These are phyloP conservation scores for Nakazawaea wyomingensis DNA, from an alignment of 805 yeast species.

Conservation along the genomic window DNA sequence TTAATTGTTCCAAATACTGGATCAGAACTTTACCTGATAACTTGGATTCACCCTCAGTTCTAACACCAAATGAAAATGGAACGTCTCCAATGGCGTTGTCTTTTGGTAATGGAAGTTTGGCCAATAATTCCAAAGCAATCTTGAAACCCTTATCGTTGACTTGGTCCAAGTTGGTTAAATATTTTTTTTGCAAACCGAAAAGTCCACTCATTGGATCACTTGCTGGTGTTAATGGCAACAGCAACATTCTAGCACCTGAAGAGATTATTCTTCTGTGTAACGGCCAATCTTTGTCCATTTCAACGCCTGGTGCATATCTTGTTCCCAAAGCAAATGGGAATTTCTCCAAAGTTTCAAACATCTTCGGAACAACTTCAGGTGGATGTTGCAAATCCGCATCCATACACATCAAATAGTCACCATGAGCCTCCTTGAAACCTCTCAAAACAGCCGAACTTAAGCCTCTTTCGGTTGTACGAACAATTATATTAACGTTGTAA, in stretches of 20 bases:
- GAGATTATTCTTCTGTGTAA: conserved; percentile 44
- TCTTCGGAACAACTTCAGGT: conserved; percentile 44
- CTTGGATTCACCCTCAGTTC: conserved; percentile 50
- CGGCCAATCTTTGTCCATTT: conserved; percentile 51
- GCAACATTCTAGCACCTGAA: conserved; percentile 43
- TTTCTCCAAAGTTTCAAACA: conserved; percentile 33
- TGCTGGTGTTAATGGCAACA: conserved; percentile 45
- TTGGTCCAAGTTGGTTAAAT: conserved; percentile 32
- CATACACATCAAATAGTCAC: conserved; percentile 45
- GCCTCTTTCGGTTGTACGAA: conserved; percentile 46
- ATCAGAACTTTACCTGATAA: conserved; percentile 44
- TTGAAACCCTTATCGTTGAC: conserved; percentile 43
- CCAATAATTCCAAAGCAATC: conserved; percentile 43
- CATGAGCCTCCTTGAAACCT: conserved; percentile 42
- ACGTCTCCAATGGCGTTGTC: conserved; percentile 36
- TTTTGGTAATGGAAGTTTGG: conserved; percentile 39
- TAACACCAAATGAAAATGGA: conserved; percentile 47
- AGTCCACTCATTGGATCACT: conserved; percentile 52
- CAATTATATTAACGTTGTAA: conserved; percentile 43
- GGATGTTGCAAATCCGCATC: conserved; percentile 53
- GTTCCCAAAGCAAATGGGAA: conserved; percentile 45
- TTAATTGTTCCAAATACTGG: conserved; percentile 40
- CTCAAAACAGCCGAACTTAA: conserved; percentile 44
- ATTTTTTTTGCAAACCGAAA: conserved; percentile 44
- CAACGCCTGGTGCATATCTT: conserved; percentile 50